Evolutionary conservation across 352 stramenopile species (phyloP).

Genomic region (Globisporangium paroecandrum): DNA sequence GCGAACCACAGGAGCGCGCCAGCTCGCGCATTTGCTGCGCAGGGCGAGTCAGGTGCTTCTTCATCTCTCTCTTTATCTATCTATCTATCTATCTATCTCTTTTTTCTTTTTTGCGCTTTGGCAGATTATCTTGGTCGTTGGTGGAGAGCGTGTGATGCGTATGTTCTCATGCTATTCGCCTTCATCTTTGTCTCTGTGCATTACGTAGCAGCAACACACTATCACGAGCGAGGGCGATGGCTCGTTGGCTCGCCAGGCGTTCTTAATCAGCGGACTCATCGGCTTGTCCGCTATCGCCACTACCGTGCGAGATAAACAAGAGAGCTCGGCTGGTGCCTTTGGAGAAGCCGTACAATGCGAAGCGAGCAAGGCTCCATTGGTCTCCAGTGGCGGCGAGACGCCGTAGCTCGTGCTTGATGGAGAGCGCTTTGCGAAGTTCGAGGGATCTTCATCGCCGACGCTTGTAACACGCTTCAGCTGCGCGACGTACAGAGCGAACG

Average conservation of each 20-base stretch:
- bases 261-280: not conserved
- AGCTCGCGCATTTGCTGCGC: not conserved
- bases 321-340: not conserved
- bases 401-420: constrained; percentile 28
- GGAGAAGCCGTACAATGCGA: not conserved
- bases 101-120: too few relatives aligned
- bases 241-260: not conserved
- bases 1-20: not conserved
- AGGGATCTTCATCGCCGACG: constrained; percentile 19
- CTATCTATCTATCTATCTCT: too few relatives aligned
- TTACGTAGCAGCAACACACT: not conserved
- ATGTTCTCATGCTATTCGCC: not conserved
- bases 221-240: not conserved
- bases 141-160: not conserved
- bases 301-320: not conserved
- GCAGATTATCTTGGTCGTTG: not conserved
- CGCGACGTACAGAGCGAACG: constrained; percentile 60
- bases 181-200: not conserved
- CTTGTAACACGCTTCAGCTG: constrained; percentile 37
- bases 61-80: not conserved
- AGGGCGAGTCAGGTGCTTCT: not conserved
- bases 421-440: constrained; percentile 37
- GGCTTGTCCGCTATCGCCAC: not conserved
- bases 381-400: not conserved
- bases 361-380: not conserved